Percentiles rank a stretch among this genome's conserved stretches.
These are phyloP conservation scores for Camelina laxa DNA, from an alignment of 345 rosid genomes.

Conservation along the genomic window DNA sequence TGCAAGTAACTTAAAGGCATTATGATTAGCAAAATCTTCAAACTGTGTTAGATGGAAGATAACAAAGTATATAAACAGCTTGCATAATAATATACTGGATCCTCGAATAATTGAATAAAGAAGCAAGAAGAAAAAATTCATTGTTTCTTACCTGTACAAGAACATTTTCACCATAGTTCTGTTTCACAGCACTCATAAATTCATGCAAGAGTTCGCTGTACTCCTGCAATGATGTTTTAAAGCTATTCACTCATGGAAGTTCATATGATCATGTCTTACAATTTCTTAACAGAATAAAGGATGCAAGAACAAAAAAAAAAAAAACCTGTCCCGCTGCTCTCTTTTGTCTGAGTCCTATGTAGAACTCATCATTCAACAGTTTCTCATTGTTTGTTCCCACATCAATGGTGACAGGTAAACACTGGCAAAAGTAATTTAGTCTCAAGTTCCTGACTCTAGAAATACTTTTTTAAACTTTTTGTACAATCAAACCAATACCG, in stretches of 20 bases:
- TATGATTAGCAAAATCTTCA: constrained; percentile 99
- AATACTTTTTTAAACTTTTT: background rate
- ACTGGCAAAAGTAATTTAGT: constrained; percentile 42
- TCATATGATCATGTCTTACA: background rate
- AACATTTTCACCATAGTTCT: constrained; percentile 90
- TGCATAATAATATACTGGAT: background rate
- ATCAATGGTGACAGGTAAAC: constrained; percentile 88
- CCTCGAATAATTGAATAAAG: background rate
- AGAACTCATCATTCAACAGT: constrained; percentile 83
- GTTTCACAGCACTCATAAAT: constrained; percentile 91
- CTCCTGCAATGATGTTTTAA: constrained; percentile 54
- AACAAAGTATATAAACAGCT: background rate
- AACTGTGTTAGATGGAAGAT: constrained; percentile 54
- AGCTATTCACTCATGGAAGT: background rate
- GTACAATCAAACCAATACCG: constrained; percentile 44
- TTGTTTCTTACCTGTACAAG: constrained; percentile 64
- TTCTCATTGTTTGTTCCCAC: constrained; percentile 91
- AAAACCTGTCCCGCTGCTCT: constrained; percentile 84
- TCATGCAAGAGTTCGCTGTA: constrained; percentile 76
- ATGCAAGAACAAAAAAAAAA: background rate
- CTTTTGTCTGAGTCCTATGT: constrained; percentile 78
- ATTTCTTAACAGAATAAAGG: background rate
- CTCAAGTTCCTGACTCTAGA: background rate
- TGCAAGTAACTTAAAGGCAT: constrained; percentile 81
- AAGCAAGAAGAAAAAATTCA: constrained; percentile 11